Percentiles rank a stretch among this genome's conserved stretches.
These are phyloP conservation scores for Ulvella scutata DNA, from an alignment of 139 green algal species.

Conservation along the genomic window DNA sequence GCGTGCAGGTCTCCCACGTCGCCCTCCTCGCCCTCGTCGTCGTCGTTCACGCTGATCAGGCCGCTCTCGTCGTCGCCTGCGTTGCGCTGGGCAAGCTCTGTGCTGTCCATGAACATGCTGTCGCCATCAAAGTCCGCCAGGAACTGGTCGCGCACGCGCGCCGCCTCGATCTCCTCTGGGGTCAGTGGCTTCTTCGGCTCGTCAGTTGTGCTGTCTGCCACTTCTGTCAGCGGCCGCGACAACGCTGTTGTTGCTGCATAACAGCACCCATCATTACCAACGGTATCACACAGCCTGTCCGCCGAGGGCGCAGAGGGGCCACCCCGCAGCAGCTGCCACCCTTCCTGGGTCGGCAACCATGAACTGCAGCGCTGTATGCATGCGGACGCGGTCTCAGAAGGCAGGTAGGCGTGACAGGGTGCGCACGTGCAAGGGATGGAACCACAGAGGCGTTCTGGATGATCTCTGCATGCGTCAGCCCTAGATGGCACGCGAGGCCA, in stretches of 20 bases:
- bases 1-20: constrained; percentile 3
- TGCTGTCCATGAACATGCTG: not conserved
- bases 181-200: not conserved
- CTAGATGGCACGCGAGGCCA: not conserved
- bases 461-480: not conserved
- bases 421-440: not conserved
- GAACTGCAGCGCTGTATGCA: too few species aligned
- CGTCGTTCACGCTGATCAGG: not conserved
- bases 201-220: not conserved
- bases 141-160: constrained; percentile 2
- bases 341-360: too few species aligned
- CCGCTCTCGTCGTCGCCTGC: not conserved
- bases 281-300: too few species aligned
- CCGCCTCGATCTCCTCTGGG: not conserved
- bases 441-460: not conserved
- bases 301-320: too few species aligned
- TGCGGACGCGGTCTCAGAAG: too few species aligned
- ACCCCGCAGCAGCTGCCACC: too few species aligned
- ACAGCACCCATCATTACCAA: not conserved
- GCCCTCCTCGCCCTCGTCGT: not conserved
- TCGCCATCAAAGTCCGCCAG: not conserved
- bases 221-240: not conserved
- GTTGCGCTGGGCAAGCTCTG: not conserved
- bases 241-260: not conserved
- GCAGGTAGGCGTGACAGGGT: not conserved